Conservation (phyloP, 2,329 filamentous ascomycete genomes). For the Ascosphaera pollenicola region DNA sequence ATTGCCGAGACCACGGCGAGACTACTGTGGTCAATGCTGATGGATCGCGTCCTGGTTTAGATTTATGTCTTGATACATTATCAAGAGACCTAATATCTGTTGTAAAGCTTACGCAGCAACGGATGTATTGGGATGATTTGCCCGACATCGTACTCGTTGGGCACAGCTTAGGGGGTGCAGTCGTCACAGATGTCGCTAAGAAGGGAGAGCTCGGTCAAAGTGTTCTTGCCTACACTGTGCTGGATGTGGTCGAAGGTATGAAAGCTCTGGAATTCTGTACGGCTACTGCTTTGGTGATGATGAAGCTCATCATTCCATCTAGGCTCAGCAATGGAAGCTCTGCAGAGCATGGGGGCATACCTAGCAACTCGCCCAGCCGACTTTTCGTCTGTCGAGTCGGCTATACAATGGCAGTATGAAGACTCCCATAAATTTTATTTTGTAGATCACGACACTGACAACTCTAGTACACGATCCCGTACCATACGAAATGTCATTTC, state of each 20-base stretch:
- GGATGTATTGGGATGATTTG: conserved; percentile 50
- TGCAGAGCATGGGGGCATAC: conserved; percentile 87
- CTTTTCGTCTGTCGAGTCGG: conserved; percentile 56
- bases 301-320: neutral
- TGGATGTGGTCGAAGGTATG: conserved; percentile 73
- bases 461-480: conserved; percentile 43
- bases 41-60: conserved; percentile 20
- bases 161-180: conserved; percentile 80
- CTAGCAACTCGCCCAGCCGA: conserved; percentile 56
- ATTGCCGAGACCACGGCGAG: conserved; percentile 70
- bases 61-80: conserved; percentile 53
- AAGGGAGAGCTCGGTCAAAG: conserved; percentile 40
- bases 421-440: neutral
- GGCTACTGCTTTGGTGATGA: neutral
- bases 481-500: conserved; percentile 67
- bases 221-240: conserved; percentile 65
- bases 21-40: conserved; percentile 22
- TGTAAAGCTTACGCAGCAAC: conserved; percentile 40
- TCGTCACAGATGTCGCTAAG: conserved; percentile 64
- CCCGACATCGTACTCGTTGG: conserved; percentile 68
- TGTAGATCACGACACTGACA: neutral
- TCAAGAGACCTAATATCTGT: conserved; percentile 50
- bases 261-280: neutral
- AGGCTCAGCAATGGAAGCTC: conserved; percentile 78
- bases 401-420: conserved; percentile 69